A percentile compares a stretch with the other conserved stretches of the same genome.
These are phyloP conservation scores for Starmerella apicola DNA, from an alignment of 805 yeast genomes.

Conservation along the genomic window DNA sequence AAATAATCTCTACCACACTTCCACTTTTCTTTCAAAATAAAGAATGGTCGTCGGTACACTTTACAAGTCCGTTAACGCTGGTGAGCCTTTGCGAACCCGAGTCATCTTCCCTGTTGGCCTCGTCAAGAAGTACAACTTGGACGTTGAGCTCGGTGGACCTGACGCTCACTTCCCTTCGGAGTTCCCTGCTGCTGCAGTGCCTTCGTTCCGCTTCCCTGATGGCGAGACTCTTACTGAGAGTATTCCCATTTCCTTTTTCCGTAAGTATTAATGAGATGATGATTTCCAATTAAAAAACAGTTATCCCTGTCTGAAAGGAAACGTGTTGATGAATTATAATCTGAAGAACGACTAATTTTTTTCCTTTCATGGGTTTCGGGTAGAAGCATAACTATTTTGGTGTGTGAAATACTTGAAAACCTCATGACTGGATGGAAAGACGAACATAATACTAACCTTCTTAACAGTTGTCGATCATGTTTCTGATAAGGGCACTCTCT, in stretches of 20 bases:
- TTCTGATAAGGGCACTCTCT: slow-evolving; percentile 32
- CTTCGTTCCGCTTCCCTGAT: slow-evolving; percentile 31
- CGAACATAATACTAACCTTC: slow-evolving; percentile 13
- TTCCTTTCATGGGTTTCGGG: too few relatives aligned
- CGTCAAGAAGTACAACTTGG: slow-evolving; percentile 47
- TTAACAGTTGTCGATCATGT: slow-evolving; percentile 14
- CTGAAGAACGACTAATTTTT: too few relatives aligned
- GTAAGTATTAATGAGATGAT: slow-evolving; percentile 29
- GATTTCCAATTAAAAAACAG: slow-evolving; percentile 27
- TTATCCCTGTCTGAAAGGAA: slow-evolving; percentile 34
- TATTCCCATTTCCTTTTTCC: slow-evolving; percentile 47
- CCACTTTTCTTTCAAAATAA: neutral
- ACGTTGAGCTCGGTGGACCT: slow-evolving; percentile 36
- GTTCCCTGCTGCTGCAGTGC: slow-evolving; percentile 28
- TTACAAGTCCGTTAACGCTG: slow-evolving; percentile 12
- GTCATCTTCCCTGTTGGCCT: slow-evolving; percentile 17
- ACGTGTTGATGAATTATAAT: slow-evolving; percentile 22
- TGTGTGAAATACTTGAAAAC: too few relatives aligned
- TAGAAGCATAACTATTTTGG: too few relatives aligned
- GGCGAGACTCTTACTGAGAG: slow-evolving; percentile 54
- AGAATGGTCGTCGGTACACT: slow-evolving; percentile 18
- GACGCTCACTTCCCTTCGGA: slow-evolving; percentile 34
- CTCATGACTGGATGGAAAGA: too few relatives aligned
- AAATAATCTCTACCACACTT: too few relatives aligned
- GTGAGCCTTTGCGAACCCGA: slow-evolving; percentile 21